phyloP scores from a whole-genome alignment of 176 grass and related monocot genomes.

The Ampelocalamus luodianensis region DNA sequence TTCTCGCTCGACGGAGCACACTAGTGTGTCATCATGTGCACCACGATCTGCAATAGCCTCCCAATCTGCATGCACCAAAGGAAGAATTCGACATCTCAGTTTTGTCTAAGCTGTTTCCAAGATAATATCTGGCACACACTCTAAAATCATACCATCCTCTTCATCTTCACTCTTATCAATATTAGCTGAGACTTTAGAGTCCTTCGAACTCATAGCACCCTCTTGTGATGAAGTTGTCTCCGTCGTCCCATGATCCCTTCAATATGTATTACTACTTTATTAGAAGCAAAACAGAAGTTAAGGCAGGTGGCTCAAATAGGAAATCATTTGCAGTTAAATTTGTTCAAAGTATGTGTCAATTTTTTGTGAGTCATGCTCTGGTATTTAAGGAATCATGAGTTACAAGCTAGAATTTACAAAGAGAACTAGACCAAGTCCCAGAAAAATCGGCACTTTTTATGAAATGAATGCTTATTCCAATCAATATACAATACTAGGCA shows the following conservation, averaged over 20 bases:
- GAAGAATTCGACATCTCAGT: constrained; percentile 24
- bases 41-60: constrained; percentile 72
- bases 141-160: constrained; percentile 62
- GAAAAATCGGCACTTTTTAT: background rate
- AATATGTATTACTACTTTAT: background rate
- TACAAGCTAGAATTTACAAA: constrained; percentile 10
- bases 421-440: background rate
- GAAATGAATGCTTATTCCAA: background rate
- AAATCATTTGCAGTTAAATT: background rate
- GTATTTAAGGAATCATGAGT: background rate
- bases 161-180: constrained; percentile 41
- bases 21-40: constrained; percentile 38
- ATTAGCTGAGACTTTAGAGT: constrained; percentile 36
- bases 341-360: background rate
- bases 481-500: background rate
- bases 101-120: background rate
- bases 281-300: constrained; percentile 29
- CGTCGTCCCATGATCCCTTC: constrained; percentile 35
- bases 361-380: background rate
- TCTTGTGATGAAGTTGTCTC: constrained; percentile 49
- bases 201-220: constrained; percentile 5
- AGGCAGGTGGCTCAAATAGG: background rate
- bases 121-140: background rate
- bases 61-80: constrained; percentile 69
- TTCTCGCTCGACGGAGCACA: constrained; percentile 35